phyloP scores from a whole-genome alignment of 306 rosid genomes.

The Sphenostylis stenocarpa region DNA sequence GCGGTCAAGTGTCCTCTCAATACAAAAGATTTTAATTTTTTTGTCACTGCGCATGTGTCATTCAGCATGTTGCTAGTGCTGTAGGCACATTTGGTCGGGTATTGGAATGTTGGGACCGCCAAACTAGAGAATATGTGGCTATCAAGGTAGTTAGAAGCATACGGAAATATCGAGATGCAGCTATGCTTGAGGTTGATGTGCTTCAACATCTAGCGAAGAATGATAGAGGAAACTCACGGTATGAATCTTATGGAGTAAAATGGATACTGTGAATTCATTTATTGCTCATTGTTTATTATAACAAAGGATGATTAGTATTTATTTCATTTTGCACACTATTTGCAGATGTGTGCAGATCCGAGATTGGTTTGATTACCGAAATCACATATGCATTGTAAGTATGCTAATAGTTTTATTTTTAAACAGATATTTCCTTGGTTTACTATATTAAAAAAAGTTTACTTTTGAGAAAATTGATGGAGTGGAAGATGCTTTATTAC shows the following conservation, averaged over 20 bases:
- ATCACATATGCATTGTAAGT: conserved; percentile 97
- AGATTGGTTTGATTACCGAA: conserved; percentile 92
- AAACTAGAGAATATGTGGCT: conserved; percentile 82
- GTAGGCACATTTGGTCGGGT: conserved; percentile 99
- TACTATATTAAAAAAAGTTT: neutral
- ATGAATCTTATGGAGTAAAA: conserved; percentile 13
- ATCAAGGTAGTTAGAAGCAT: conserved; percentile 92
- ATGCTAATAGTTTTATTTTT: conserved; percentile 21
- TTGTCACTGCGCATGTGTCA: conserved; percentile 80
- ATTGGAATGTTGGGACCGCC: conserved; percentile 99
- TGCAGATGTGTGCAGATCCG: conserved; percentile 89
- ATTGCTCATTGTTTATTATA: neutral
- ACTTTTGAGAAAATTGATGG: conserved; percentile 10
- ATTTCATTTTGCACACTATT: conserved; percentile 23
- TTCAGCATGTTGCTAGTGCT: conserved; percentile 97
- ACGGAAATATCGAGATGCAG: conserved; percentile 86
- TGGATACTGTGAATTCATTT: conserved; percentile 28
- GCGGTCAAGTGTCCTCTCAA: conserved; percentile 87
- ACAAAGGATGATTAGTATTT: conserved; percentile 24
- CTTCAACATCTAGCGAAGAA: conserved; percentile 68
- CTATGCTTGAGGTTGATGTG: conserved; percentile 87
- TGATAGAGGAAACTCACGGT: conserved; percentile 66
- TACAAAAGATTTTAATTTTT: conserved; percentile 69
- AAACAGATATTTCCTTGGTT: neutral
- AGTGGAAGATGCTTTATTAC: conserved; percentile 6